A percentile compares a stretch with the other conserved stretches of the same genome.
Evolutionary conservation across 179 eudicot species (phyloP).

Genomic region (Heliamphora pulchella): DNA sequence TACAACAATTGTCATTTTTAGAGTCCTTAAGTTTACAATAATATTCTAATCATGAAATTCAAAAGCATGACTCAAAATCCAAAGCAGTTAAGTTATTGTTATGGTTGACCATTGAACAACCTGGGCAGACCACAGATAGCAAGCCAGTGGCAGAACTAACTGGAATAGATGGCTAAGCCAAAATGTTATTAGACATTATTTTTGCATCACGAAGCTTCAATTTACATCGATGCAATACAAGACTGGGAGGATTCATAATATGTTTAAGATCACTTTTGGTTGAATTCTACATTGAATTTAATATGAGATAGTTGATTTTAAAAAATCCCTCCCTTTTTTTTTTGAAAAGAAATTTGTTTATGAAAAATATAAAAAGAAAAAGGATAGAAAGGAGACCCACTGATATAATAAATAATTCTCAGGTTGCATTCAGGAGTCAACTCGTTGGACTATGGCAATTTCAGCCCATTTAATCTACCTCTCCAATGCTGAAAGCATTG

Average conservation of each 20-base stretch:
- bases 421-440: conserved; percentile 24
- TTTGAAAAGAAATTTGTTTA: neutral
- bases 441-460: conserved; percentile 42
- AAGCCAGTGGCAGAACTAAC: neutral
- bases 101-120: neutral
- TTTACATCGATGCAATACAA: neutral
- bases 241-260: neutral
- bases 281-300: neutral
- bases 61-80: neutral
- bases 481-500: conserved; percentile 39
- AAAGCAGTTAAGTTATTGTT: neutral
- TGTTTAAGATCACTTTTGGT: neutral
- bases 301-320: conserved; percentile 8
- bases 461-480: conserved; percentile 41
- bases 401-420: conserved; percentile 12
- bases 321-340: neutral
- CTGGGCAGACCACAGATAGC: no score
- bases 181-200: neutral
- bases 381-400: neutral
- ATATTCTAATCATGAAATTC: neutral
- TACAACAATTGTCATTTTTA: neutral
- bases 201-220: neutral
- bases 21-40: neutral
- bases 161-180: neutral
- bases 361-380: neutral